Percentiles rank a stretch among this genome's conserved stretches.
phyloP scores from a whole-genome alignment of 1,284 basidiomycete species.

The Microbotryum silenes-acaulis region DNA sequence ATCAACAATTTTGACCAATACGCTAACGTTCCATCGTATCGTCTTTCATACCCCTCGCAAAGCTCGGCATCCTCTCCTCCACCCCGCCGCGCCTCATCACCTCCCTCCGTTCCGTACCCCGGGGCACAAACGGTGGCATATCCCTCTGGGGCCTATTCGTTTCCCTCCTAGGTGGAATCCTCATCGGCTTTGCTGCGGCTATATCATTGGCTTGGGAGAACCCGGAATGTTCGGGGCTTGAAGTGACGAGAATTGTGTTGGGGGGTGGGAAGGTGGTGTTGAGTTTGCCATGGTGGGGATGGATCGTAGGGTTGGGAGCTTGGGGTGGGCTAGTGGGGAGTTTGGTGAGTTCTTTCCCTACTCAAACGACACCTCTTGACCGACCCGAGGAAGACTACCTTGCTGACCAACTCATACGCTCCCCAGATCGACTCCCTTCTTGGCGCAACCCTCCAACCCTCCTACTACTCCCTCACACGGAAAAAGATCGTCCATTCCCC shows the following conservation, averaged over 20 bases:
- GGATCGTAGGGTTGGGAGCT: slow-evolving; percentile 54
- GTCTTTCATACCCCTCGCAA: slow-evolving; percentile 3
- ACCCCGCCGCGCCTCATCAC: slow-evolving; percentile 65
- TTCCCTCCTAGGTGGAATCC: slow-evolving; percentile 62
- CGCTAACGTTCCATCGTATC: no score
- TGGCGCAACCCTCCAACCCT: slow-evolving; percentile 79
- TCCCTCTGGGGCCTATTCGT: slow-evolving; percentile 65
- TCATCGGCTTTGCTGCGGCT: slow-evolving; percentile 60
- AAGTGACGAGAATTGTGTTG: neutral
- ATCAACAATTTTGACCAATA: no score
- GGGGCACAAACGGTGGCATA: slow-evolving; percentile 86
- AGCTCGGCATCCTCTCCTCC: slow-evolving; percentile 67
- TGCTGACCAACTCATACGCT: neutral
- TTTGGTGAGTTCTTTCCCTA: slow-evolving; percentile 48
- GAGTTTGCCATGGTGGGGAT: slow-evolving; percentile 39
- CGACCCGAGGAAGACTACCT: neutral
- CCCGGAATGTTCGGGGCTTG: slow-evolving; percentile 44
- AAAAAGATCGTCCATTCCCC: slow-evolving; percentile 52
- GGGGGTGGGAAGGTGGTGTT: slow-evolving; percentile 31
- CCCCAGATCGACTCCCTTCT: slow-evolving; percentile 69
- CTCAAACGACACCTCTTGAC: neutral
- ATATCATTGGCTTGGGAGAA: slow-evolving; percentile 59
- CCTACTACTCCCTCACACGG: slow-evolving; percentile 59
- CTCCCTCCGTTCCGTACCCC: slow-evolving; percentile 62
- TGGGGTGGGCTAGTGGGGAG: slow-evolving; percentile 66